These are phyloP conservation scores for Cordyceps pruinosa DNA, from an alignment of 2,329 filamentous ascomycete species.

Conservation along the genomic window DNA sequence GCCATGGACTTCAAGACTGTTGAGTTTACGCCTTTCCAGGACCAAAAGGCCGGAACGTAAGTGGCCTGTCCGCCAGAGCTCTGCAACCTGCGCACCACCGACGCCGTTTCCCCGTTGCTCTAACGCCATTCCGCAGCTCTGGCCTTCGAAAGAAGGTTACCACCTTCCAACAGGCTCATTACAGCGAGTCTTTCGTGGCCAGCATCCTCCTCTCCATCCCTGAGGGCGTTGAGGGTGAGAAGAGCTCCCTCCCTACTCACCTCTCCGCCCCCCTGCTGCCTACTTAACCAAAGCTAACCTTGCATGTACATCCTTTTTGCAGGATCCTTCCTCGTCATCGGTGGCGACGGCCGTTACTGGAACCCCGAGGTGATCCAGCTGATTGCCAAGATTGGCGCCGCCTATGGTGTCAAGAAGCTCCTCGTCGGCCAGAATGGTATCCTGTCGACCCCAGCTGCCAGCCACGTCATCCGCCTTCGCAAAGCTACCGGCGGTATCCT, in stretches of 20 bases:
- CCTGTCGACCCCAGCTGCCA: constrained; percentile 90
- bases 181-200: constrained; percentile 91
- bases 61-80: constrained; percentile 38
- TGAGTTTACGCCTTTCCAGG: constrained; percentile 75
- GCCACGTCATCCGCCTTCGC: constrained; percentile 89
- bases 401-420: constrained; percentile 98
- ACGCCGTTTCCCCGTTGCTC: neutral
- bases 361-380: constrained; percentile 95
- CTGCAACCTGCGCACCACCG: neutral
- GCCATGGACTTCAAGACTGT: constrained; percentile 71
- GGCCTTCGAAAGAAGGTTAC: constrained; percentile 98
- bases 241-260: neutral
- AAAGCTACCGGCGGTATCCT: constrained; percentile 95
- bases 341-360: constrained; percentile 93
- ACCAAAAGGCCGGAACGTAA: constrained; percentile 99
- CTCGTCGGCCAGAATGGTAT: constrained; percentile 95
- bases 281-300: constrained; percentile 14
- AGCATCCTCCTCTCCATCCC: constrained; percentile 95
- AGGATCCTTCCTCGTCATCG: constrained; percentile 85
- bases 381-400: constrained; percentile 94
- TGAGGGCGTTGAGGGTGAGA: constrained; percentile 72
- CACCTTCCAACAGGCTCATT: constrained; percentile 91
- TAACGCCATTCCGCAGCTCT: constrained; percentile 54
- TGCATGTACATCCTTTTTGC: constrained; percentile 16
- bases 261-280: neutral